A percentile compares a stretch with the other conserved stretches of the same genome.
Evolutionary conservation across 2,329 filamentous ascomycete species (phyloP).

Genomic region (Neonectria sp.): DNA sequence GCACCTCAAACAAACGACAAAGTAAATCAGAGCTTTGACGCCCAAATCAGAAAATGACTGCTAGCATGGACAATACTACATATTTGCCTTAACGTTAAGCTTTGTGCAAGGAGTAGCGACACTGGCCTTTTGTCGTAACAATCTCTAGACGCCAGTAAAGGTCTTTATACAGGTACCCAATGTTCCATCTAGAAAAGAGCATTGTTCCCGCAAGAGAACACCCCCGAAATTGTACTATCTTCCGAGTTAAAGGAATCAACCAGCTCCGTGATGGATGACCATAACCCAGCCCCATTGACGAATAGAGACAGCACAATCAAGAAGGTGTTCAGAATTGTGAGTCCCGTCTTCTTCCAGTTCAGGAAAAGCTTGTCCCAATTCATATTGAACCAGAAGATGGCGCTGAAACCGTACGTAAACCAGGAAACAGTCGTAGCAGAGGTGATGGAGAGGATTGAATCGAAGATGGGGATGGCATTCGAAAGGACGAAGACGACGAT

Average conservation of each 20-base stretch:
- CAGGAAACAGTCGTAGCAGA: constrained; percentile 41
- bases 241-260: constrained; percentile 31
- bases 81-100: no score
- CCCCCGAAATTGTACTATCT: constrained; percentile 15
- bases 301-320: constrained; percentile 36
- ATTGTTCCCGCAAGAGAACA: constrained; percentile 33
- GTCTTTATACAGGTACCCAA: no score
- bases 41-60: no score
- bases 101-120: no score
- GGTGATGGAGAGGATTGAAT: constrained; percentile 42
- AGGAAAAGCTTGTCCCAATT: constrained; percentile 30
- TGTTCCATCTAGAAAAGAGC: background rate
- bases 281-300: constrained; percentile 35
- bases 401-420: constrained; percentile 41
- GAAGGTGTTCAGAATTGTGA: constrained; percentile 34
- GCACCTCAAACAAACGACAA: no score
- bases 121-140: no score
- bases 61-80: no score
- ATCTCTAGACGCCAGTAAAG: no score
- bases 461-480: constrained; percentile 43
- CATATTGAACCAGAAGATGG: constrained; percentile 36
- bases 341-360: constrained; percentile 32
- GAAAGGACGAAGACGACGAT: constrained; percentile 42
- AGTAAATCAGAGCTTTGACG: no score
- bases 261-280: constrained; percentile 37